These are phyloP conservation scores for Lichtheimia corymbifera DNA, from an alignment of 371 early-diverging fungal species.

Conservation along the genomic window DNA sequence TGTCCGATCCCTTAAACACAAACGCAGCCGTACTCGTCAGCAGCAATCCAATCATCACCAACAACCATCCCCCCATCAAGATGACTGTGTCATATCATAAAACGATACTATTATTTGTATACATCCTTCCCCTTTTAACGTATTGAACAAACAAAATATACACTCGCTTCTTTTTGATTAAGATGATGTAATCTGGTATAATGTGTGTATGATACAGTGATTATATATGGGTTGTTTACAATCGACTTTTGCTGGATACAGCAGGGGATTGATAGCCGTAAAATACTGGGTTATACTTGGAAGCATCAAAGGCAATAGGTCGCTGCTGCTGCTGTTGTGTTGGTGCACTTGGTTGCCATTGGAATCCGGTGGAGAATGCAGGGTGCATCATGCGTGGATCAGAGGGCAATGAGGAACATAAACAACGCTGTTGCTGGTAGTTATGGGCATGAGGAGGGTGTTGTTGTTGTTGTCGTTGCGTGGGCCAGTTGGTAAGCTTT, in stretches of 20 bases:
- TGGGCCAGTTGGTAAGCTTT: constrained; percentile 11
- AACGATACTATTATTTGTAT: neutral
- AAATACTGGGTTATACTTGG: constrained; percentile 35
- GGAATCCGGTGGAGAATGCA: constrained; percentile 1
- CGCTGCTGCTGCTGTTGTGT: constrained; percentile 9
- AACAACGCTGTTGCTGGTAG: too few relatives aligned
- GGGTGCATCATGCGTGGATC: constrained; percentile 12
- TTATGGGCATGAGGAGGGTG: neutral
- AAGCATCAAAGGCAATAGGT: constrained; percentile 22
- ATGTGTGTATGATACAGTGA: neutral
- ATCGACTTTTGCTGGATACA: neutral
- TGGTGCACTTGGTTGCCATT: constrained; percentile 5
- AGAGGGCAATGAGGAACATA: neutral
- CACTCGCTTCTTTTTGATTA: neutral
- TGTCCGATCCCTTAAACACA: constrained; percentile 4
- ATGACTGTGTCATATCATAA: too few relatives aligned
- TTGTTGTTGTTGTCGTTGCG: constrained; percentile 4
- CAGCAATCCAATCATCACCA: neutral
- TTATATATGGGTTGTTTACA: neutral
- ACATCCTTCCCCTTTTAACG: neutral
- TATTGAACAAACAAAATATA: neutral
- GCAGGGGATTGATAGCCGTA: constrained; percentile 29
- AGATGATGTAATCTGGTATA: neutral
- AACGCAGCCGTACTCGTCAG: constrained; percentile 12
- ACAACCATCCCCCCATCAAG: too few relatives aligned